phyloP scores from a whole-genome alignment of 2,329 filamentous ascomycete species.

The Fusarium sp. region DNA sequence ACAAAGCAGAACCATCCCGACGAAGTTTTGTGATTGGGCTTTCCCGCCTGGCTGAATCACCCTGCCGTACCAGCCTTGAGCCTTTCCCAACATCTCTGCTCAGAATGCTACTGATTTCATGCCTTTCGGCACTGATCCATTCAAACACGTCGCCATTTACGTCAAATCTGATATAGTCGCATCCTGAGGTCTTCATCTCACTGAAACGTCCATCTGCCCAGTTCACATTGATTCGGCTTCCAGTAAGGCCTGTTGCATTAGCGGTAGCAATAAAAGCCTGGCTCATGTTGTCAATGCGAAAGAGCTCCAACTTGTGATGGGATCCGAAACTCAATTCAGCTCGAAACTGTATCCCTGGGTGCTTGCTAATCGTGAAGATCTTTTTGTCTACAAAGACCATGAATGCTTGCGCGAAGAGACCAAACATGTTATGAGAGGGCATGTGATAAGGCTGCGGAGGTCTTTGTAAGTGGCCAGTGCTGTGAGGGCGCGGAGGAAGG shows the following conservation, averaged over 20 bases:
- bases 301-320: constrained; percentile 6
- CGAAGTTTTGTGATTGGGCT: constrained; percentile 1
- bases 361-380: constrained; percentile 5
- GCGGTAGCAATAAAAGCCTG: constrained; percentile 3
- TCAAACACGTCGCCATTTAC: constrained; percentile 1
- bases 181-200: constrained; percentile 8
- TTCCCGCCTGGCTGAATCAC: constrained; percentile 10
- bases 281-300: background rate
- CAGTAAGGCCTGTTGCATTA: constrained; percentile 7
- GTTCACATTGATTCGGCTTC: constrained; percentile 2
- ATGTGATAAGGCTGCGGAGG: background rate
- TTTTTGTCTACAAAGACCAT: constrained; percentile 12
- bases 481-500: background rate
- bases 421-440: constrained; percentile 4
- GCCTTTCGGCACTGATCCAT: constrained; percentile 1
- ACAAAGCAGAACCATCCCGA: constrained; percentile 11
- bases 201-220: constrained; percentile 8
- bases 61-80: constrained; percentile 3
- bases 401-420: constrained; percentile 7
- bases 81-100: constrained; percentile 7
- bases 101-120: background rate
- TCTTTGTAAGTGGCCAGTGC: constrained; percentile 1
- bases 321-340: constrained; percentile 8
- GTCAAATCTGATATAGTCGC: constrained; percentile 9
- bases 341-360: constrained; percentile 1